Conservation (phyloP, 768 basidiomycete genomes). For the Termitomyces sp. region DNA sequence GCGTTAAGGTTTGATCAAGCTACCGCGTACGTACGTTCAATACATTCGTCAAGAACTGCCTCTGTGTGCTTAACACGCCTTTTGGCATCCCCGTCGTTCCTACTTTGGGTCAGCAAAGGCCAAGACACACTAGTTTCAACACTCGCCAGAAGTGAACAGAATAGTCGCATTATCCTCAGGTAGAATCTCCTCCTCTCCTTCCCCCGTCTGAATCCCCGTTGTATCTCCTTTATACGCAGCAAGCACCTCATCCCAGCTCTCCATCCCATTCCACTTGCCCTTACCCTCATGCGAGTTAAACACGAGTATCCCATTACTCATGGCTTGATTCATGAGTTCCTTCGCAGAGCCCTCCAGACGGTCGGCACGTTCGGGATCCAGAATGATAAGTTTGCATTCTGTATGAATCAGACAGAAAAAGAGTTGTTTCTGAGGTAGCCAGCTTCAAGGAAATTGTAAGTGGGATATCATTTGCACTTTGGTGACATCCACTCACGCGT, state of each 20-base stretch:
- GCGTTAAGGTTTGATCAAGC: background rate
- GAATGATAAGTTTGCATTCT: conserved; percentile 36
- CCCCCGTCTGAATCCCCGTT: conserved; percentile 20
- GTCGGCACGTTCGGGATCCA: conserved; percentile 44
- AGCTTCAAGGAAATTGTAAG: conserved; percentile 16
- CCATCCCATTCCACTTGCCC: conserved; percentile 38
- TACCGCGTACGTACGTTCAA: conserved; percentile 32
- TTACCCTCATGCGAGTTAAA: conserved; percentile 31
- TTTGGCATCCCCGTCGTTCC: conserved; percentile 33
- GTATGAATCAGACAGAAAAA: conserved; percentile 43
- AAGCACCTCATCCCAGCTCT: conserved; percentile 31
- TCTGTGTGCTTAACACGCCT: conserved; percentile 51
- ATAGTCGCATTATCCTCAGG: conserved; percentile 50
- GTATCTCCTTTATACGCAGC: conserved; percentile 28
- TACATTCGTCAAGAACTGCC: conserved; percentile 43
- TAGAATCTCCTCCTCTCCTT: conserved; percentile 26
- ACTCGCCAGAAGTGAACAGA: conserved; percentile 49
- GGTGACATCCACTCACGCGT: conserved; percentile 30
- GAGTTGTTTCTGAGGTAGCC: conserved; percentile 38
- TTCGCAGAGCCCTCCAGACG: conserved; percentile 24
- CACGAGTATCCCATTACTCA: conserved; percentile 36
- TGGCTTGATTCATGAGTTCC: conserved; percentile 25
- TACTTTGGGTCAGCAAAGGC: conserved; percentile 5
- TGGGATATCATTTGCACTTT: background rate
- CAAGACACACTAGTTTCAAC: too few species aligned